Evolutionary conservation across 2,329 filamentous ascomycete genomes (phyloP).

Genomic region (Alternaria conjuncta): DNA sequence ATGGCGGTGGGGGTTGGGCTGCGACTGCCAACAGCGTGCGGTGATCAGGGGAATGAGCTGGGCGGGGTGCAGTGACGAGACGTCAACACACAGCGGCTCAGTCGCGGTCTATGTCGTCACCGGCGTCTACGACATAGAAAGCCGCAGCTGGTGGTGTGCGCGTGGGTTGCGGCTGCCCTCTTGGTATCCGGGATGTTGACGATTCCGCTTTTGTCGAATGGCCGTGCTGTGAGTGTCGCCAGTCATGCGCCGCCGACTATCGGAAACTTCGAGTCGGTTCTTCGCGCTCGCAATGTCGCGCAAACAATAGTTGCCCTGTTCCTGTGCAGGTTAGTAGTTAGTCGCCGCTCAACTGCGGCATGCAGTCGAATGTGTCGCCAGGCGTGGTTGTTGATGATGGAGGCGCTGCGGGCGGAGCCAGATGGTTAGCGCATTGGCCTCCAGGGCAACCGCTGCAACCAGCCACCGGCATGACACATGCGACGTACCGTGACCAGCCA

Average conservation of each 20-base stretch:
- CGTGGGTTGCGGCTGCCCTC: slow-evolving; percentile 26
- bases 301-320: slow-evolving; percentile 25
- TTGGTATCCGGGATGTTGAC: slow-evolving; percentile 17
- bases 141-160: slow-evolving; percentile 12
- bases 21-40: slow-evolving; percentile 19
- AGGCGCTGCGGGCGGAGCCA: slow-evolving; percentile 15
- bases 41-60: slow-evolving; percentile 34
- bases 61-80: slow-evolving; percentile 22
- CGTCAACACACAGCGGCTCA: slow-evolving; percentile 11
- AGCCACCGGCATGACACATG: slow-evolving; percentile 13
- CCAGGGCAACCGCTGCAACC: slow-evolving; percentile 17
- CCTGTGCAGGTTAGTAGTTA: slow-evolving; percentile 45
- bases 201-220: slow-evolving; percentile 18
- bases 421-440: slow-evolving; percentile 18
- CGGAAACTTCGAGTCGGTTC: slow-evolving; percentile 21
- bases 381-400: slow-evolving; percentile 34
- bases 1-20: slow-evolving; percentile 38
- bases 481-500: slow-evolving; percentile 1
- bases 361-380: slow-evolving; percentile 32
- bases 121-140: slow-evolving; percentile 7
- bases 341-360: slow-evolving; percentile 30
- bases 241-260: slow-evolving; percentile 35
- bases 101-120: slow-evolving; percentile 1
- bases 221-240: slow-evolving; percentile 29
- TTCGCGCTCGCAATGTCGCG: slow-evolving; percentile 13